These are phyloP conservation scores for Lolium multiflorum DNA, from an alignment of 176 grass and related monocot species.

Conservation along the genomic window DNA sequence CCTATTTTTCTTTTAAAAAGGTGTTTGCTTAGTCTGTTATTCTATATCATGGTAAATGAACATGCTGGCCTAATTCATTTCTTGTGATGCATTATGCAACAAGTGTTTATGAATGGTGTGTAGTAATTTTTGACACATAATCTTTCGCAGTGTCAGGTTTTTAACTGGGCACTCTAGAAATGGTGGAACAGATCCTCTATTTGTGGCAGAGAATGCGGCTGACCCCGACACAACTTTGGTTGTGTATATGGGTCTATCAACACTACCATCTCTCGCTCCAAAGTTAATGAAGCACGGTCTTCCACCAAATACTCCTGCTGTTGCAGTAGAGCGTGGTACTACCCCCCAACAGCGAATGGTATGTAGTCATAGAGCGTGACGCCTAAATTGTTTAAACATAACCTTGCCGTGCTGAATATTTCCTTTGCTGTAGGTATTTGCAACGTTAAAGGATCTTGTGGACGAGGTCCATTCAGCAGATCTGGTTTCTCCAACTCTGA, in stretches of 20 bases:
- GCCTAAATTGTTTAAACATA: background rate
- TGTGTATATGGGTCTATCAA: constrained; percentile 97
- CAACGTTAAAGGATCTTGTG: constrained; percentile 71
- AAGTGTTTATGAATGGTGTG: background rate
- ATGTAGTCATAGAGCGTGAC: constrained; percentile 12
- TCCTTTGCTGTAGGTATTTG: constrained; percentile 64
- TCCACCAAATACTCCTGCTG: constrained; percentile 74
- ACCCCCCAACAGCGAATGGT: constrained; percentile 87
- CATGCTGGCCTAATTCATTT: background rate
- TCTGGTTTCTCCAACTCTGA: constrained; percentile 78
- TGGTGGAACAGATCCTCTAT: constrained; percentile 85
- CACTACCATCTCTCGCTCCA: constrained; percentile 68
- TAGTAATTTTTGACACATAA: constrained; percentile 16
- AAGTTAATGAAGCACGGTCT: constrained; percentile 92
- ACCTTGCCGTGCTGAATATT: constrained; percentile 35
- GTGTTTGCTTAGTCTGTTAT: background rate
- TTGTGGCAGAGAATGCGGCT: constrained; percentile 84
- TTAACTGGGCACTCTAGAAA: constrained; percentile 96
- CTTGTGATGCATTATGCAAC: constrained; percentile 18
- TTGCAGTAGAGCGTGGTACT: constrained; percentile 90
- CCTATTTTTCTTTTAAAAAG: background rate
- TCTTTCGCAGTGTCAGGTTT: constrained; percentile 85
- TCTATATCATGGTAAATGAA: background rate
- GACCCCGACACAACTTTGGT: constrained; percentile 93
- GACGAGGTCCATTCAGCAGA: constrained; percentile 67